phyloP scores from a whole-genome alignment of 2,329 filamentous ascomycete species.

The Cladophialophora immunda region DNA sequence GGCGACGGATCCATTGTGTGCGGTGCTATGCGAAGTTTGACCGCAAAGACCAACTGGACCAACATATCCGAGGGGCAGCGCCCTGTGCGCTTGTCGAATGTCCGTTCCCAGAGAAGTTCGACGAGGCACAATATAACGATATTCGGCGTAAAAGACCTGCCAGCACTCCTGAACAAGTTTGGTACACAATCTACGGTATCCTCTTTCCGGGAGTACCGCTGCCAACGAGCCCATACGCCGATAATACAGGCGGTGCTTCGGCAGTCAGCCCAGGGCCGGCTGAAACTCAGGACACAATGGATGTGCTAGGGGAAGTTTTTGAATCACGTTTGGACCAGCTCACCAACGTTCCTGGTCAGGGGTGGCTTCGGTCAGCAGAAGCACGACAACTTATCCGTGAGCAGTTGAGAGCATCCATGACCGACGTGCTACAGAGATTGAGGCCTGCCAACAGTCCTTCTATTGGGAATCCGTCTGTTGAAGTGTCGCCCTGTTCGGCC shows the following conservation, averaged over 20 bases:
- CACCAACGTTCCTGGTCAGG: constrained; percentile 22
- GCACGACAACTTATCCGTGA: constrained; percentile 32
- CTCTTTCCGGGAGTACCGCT: constrained; percentile 37
- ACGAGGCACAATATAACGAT: constrained; percentile 34
- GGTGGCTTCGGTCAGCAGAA: constrained; percentile 28
- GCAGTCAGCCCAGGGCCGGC: constrained; percentile 16
- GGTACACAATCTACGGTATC: constrained; percentile 38
- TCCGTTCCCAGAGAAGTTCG: constrained; percentile 40
- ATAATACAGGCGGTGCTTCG: constrained; percentile 22
- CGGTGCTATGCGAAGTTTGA: constrained; percentile 36
- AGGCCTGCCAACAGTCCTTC: constrained; percentile 23
- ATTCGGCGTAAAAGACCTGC: constrained; percentile 38
- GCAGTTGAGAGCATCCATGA: constrained; percentile 30
- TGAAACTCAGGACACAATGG: constrained; percentile 28
- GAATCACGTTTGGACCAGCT: constrained; percentile 36
- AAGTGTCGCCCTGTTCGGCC: constrained; percentile 27
- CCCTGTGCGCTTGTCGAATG: constrained; percentile 34
- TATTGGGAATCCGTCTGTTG: constrained; percentile 20
- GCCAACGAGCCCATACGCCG: constrained; percentile 38
- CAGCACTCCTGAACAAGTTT: constrained; percentile 36
- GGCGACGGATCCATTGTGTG: constrained; percentile 31
- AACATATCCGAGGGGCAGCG: constrained; percentile 25
- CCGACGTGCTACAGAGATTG: constrained; percentile 29
- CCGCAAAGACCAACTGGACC: constrained; percentile 29
- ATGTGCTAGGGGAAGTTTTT: constrained; percentile 28